These are phyloP conservation scores for Phyllosticta citribraziliensis DNA, from an alignment of 2,329 filamentous ascomycete species.

Conservation along the genomic window DNA sequence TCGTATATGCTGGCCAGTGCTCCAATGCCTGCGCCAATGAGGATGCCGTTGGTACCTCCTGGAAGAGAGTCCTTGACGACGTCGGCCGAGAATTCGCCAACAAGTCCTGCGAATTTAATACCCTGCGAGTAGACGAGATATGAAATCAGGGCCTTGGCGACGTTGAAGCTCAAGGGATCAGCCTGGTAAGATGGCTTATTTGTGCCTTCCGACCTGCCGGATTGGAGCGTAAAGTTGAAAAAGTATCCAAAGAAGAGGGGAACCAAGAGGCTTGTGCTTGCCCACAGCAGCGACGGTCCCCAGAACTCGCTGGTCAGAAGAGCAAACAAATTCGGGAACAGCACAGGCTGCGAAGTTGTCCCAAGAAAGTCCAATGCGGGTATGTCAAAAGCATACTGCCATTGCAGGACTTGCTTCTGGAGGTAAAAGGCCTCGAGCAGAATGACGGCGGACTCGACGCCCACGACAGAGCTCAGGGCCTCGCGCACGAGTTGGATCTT, in stretches of 20 bases:
- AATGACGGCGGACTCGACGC: slow-evolving; percentile 59
- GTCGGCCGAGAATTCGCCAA: slow-evolving; percentile 50
- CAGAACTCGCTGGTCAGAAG: slow-evolving; percentile 72
- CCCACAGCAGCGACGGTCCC: slow-evolving; percentile 70
- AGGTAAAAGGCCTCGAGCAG: slow-evolving; percentile 62
- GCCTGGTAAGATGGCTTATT: slow-evolving; percentile 43
- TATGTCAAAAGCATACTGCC: slow-evolving; percentile 62
- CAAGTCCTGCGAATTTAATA: slow-evolving; percentile 51
- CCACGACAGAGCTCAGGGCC: slow-evolving; percentile 58
- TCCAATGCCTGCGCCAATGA: slow-evolving; percentile 60
- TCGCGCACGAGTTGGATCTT: slow-evolving; percentile 57
- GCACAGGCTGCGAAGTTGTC: slow-evolving; percentile 51
- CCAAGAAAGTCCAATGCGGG: slow-evolving; percentile 50
- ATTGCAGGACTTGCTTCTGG: slow-evolving; percentile 59
- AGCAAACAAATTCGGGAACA: slow-evolving; percentile 71
- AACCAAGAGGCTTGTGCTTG: slow-evolving; percentile 58
- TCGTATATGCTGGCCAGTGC: slow-evolving; percentile 65
- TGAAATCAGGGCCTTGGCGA: slow-evolving; percentile 72
- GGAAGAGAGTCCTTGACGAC: slow-evolving; percentile 58
- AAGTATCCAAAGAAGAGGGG: slow-evolving; percentile 74
- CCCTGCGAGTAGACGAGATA: slow-evolving; percentile 63
- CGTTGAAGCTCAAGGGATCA: slow-evolving; percentile 84
- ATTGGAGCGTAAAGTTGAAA: slow-evolving; percentile 65
- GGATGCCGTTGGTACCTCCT: slow-evolving; percentile 59
- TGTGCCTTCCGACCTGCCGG: slow-evolving; percentile 22